Conservation (phyloP, 495 filamentous ascomycete genomes). For the Xylaria curta region DNA sequence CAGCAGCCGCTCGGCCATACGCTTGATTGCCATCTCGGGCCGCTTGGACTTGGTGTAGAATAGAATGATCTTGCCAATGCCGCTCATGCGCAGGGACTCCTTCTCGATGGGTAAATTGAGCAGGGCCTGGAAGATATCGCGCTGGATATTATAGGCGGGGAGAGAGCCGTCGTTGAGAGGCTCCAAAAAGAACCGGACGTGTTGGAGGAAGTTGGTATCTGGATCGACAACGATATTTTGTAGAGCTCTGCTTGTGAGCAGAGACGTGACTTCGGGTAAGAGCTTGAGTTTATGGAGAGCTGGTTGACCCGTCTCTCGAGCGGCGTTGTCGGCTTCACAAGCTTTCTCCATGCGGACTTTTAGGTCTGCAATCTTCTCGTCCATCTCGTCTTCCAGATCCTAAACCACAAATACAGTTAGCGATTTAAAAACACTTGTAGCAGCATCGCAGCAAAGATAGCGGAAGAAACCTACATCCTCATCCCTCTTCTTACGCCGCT, state of each 20-base stretch:
- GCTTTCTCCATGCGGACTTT: constrained; percentile 92
- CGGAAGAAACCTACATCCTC: constrained; percentile 71
- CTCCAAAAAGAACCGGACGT: constrained; percentile 96
- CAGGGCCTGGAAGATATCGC: constrained; percentile 85
- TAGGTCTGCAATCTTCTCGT: constrained; percentile 86
- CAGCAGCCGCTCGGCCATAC: constrained; percentile 85
- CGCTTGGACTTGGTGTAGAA: constrained; percentile 97
- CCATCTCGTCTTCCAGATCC: constrained; percentile 88
- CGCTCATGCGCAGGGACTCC: constrained; percentile 84
- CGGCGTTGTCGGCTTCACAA: constrained; percentile 82
- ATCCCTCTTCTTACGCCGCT: constrained; percentile 83
- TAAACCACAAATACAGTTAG: constrained; percentile 38
- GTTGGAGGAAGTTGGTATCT: constrained; percentile 91
- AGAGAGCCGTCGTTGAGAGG: constrained; percentile 90
- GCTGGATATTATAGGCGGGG: constrained; percentile 96
- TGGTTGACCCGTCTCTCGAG: constrained; percentile 75
- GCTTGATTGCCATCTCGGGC: constrained; percentile 85
- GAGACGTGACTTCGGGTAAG: constrained; percentile 85
- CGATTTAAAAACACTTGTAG: not conserved
- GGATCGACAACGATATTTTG: constrained; percentile 85
- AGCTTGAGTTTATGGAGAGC: constrained; percentile 94
- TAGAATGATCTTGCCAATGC: constrained; percentile 92
- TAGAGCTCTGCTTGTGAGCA: constrained; percentile 87
- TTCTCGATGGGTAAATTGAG: constrained; percentile 84
- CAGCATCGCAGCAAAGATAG: not conserved